A percentile compares a stretch with the other conserved stretches of the same genome.
Conservation (phyloP, 345 rosid genomes). For the Euphorbia pulcherrima region DNA sequence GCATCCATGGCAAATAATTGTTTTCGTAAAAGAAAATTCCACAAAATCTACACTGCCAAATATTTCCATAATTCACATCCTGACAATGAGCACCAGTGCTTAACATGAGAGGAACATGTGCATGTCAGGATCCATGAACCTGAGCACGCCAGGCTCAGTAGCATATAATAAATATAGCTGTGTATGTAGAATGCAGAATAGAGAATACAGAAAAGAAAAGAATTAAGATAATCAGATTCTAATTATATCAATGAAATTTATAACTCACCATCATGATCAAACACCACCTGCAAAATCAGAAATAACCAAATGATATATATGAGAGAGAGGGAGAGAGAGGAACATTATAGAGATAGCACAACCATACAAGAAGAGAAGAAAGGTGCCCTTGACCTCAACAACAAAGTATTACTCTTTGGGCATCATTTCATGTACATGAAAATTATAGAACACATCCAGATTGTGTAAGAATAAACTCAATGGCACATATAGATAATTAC, state of each 20-base stretch:
- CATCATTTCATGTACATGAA: not conserved
- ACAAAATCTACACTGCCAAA: not conserved
- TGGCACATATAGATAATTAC: not conserved
- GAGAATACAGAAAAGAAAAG: not conserved
- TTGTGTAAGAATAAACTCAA: not conserved
- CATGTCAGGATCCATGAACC: not conserved
- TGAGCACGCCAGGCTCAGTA: not conserved
- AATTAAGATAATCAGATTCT: not conserved
- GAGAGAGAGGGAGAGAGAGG: slow-evolving; percentile 11
- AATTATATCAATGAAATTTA: not conserved
- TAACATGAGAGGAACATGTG: not conserved
- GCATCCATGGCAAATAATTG: not conserved
- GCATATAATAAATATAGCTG: not conserved
- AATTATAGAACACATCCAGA: not conserved
- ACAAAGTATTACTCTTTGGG: no score
- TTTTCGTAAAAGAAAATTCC: not conserved
- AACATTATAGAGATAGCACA: not conserved
- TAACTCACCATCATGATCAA: slow-evolving; percentile 94
- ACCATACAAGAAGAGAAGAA: not conserved
- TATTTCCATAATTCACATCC: not conserved
- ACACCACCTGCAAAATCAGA: slow-evolving; percentile 73
- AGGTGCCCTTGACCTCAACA: not conserved
- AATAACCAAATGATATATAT: slow-evolving; percentile 19
- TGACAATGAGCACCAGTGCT: not conserved
- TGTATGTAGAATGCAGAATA: not conserved